Evolutionary conservation across 805 yeast species (phyloP).

Genomic region (Nakazawaea molendinolei): DNA sequence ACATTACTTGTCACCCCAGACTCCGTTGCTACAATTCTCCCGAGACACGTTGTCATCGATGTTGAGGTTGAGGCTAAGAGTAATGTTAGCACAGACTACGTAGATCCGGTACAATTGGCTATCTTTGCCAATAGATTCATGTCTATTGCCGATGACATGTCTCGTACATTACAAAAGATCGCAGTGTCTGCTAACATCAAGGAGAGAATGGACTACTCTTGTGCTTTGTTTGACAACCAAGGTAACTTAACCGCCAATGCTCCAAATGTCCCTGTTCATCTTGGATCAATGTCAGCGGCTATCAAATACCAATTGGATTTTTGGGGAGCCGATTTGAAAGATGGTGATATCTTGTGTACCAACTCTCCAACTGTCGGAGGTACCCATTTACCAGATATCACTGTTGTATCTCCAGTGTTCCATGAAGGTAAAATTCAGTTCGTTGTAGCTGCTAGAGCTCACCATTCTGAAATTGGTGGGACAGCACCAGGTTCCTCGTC

Average conservation of each 20-base stretch:
- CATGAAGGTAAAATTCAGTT: slow-evolving; percentile 27
- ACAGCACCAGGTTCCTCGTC: slow-evolving; percentile 41
- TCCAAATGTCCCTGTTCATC: slow-evolving; percentile 25
- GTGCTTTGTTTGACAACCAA: slow-evolving; percentile 24
- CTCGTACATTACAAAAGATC: slow-evolving; percentile 22
- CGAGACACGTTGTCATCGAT: slow-evolving; percentile 20
- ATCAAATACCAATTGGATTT: slow-evolving; percentile 18
- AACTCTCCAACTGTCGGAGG: slow-evolving; percentile 23
- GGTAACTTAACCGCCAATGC: slow-evolving; percentile 26
- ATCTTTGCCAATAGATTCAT: slow-evolving; percentile 24
- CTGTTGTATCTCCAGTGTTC: slow-evolving; percentile 38
- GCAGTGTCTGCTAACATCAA: slow-evolving; percentile 24
- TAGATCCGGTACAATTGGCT: slow-evolving; percentile 24
- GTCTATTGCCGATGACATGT: slow-evolving; percentile 28
- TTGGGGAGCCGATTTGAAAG: slow-evolving; percentile 19
- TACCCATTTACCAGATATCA: slow-evolving; percentile 28
- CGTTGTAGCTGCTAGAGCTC: slow-evolving; percentile 41
- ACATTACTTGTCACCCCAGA: slow-evolving; percentile 21
- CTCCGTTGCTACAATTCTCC: slow-evolving; percentile 18
- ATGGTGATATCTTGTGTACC: slow-evolving; percentile 22
- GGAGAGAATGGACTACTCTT: slow-evolving; percentile 24
- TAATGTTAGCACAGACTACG: slow-evolving; percentile 18
- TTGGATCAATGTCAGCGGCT: slow-evolving; percentile 24
- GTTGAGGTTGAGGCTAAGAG: slow-evolving; percentile 13
- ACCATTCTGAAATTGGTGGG: slow-evolving; percentile 41